Percentiles rank a stretch among this genome's conserved stretches.
Conservation (phyloP, 495 filamentous ascomycete genomes). For the Baudoinia panamericana region DNA sequence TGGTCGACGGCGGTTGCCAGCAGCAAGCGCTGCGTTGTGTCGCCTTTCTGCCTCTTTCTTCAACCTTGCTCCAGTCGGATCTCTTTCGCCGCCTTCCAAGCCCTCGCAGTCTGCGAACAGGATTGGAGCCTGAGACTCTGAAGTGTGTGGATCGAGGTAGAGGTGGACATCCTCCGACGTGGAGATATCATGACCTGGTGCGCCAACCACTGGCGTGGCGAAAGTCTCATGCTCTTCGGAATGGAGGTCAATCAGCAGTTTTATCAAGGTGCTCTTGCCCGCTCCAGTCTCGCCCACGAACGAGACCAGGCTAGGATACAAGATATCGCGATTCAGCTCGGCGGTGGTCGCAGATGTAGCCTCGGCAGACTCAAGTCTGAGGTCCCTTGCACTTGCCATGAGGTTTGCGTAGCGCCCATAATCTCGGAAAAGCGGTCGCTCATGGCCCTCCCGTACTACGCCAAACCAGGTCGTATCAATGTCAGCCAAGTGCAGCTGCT, state of each 20-base stretch:
- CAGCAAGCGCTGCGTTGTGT: too few species aligned
- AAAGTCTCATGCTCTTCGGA: conserved; percentile 1
- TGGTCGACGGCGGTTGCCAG: too few species aligned
- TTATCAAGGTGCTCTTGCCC: conserved; percentile 44
- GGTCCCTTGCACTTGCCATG: conserved; percentile 13
- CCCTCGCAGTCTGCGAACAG: conserved; percentile 47
- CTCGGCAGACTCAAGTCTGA: conserved; percentile 28
- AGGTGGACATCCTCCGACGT: conserved; percentile 53
- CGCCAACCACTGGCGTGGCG: conserved; percentile 26
- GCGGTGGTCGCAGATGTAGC: conserved; percentile 9
- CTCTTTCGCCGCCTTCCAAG: conserved; percentile 35
- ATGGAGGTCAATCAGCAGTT: conserved; percentile 34
- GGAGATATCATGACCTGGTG: conserved; percentile 29
- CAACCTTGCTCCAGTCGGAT: too few species aligned
- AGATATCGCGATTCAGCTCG: not conserved
- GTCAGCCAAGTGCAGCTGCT: too few species aligned
- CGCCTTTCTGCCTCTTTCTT: too few species aligned
- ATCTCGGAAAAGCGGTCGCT: conserved; percentile 9
- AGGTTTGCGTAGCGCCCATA: conserved; percentile 5
- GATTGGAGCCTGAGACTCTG: conserved; percentile 29
- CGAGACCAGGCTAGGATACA: conserved; percentile 25
- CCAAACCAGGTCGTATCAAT: too few species aligned
- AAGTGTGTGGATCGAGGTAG: conserved; percentile 43
- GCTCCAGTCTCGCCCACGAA: too few species aligned
- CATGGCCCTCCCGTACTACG: too few species aligned